Evolutionary conservation across 257 asterid species (phyloP).

Genomic region (Gardenia jasminoides): DNA sequence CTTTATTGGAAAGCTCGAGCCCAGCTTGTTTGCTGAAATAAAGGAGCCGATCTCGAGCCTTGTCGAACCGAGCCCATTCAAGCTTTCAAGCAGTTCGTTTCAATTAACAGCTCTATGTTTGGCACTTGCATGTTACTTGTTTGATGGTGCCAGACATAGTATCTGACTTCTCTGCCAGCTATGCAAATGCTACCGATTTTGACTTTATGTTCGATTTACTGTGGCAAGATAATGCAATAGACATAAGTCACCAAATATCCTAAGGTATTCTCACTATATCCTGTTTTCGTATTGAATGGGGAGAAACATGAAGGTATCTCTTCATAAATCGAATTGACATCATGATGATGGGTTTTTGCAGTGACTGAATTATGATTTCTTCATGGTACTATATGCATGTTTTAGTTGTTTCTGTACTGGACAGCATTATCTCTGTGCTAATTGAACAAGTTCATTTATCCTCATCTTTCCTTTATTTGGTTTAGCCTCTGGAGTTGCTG

Average conservation of each 20-base stretch:
- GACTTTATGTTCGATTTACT: constrained; percentile 1
- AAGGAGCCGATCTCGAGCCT: too few species aligned
- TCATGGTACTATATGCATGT: constrained; percentile 4
- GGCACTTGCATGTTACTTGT: neutral
- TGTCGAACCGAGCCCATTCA: too few species aligned
- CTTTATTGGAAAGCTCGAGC: too few species aligned
- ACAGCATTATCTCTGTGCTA: constrained; percentile 2
- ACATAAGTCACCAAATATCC: neutral
- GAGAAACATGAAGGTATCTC: neutral
- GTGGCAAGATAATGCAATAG: constrained; percentile 6
- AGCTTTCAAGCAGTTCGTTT: too few species aligned
- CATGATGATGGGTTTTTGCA: constrained; percentile 29
- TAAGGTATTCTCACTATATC: neutral
- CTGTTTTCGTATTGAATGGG: neutral
- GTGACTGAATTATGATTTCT: neutral
- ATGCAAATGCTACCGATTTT: neutral
- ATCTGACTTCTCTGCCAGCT: neutral
- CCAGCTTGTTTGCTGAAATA: too few species aligned
- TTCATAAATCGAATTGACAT: neutral
- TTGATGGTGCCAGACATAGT: neutral
- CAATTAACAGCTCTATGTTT: too few species aligned
- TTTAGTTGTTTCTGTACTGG: neutral
- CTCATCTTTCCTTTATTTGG: constrained; percentile 9
- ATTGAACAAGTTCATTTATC: constrained; percentile 5
- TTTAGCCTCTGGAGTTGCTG: constrained; percentile 32